phyloP scores from a whole-genome alignment of 352 stramenopile species.

The Blastocystis sp. region DNA sequence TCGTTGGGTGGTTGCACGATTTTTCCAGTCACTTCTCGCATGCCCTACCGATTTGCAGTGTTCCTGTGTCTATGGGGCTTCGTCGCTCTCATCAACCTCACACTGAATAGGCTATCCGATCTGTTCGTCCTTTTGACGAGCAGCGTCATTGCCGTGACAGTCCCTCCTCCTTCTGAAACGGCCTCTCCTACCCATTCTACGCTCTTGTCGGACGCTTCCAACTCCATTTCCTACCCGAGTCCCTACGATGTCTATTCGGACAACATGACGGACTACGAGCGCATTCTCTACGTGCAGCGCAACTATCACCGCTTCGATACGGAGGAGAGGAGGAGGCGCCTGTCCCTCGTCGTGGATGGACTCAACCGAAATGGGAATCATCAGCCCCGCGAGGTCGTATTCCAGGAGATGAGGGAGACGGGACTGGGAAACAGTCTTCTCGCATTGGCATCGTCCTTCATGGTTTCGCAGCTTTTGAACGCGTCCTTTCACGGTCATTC shows the following conservation, averaged over 20 bases:
- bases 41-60: too few relatives aligned
- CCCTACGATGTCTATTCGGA: neutral
- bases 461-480: conserved; percentile 46
- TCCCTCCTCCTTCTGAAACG: too few relatives aligned
- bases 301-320: conserved; percentile 36
- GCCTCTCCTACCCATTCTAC: too few relatives aligned
- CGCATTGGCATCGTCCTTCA: conserved; percentile 30
- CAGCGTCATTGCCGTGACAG: too few relatives aligned
- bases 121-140: too few relatives aligned
- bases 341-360: neutral
- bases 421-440: conserved; percentile 56
- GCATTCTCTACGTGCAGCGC: conserved; percentile 49
- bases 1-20: too few relatives aligned
- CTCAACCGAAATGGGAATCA: conserved; percentile 28
- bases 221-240: neutral
- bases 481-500: conserved; percentile 48
- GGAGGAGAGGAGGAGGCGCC: neutral
- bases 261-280: conserved; percentile 22
- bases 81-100: too few relatives aligned
- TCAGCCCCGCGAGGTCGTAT: conserved; percentile 17
- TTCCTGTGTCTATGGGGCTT: too few relatives aligned
- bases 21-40: too few relatives aligned
- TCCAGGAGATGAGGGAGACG: conserved; percentile 62
- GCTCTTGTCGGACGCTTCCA: too few relatives aligned
- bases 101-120: too few relatives aligned